A percentile compares a stretch with the other conserved stretches of the same genome.
Conservation (phyloP, 169 alveolate genomes). For the Plasmodium vivax region DNA sequence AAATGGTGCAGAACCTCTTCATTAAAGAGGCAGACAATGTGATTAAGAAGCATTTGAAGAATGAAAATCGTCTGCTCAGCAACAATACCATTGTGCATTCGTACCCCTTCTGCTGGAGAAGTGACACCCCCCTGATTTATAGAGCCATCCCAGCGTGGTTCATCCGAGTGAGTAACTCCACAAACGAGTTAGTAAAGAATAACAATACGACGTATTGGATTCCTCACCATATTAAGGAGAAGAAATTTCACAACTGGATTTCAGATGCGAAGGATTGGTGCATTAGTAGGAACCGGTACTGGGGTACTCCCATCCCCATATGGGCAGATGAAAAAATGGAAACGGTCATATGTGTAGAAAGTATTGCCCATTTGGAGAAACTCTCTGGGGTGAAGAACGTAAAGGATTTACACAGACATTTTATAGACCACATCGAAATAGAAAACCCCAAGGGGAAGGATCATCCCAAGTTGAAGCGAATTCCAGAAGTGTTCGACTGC, state of each 20-base stretch:
- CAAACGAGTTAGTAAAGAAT: slow-evolving; percentile 91
- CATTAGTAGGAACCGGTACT: slow-evolving; percentile 96
- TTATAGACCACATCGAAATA: slow-evolving; percentile 96
- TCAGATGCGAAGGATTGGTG: slow-evolving; percentile 99
- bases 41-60: slow-evolving; percentile 91
- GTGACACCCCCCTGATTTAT: slow-evolving; percentile 99
- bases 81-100: slow-evolving; percentile 91
- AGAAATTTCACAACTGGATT: slow-evolving; percentile 99
- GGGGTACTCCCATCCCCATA: slow-evolving; percentile 99
- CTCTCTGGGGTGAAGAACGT: slow-evolving; percentile 82
- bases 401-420: slow-evolving; percentile 97
- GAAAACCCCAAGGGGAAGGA: slow-evolving; percentile 97
- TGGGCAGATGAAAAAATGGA: slow-evolving; percentile 97
- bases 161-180: slow-evolving; percentile 95
- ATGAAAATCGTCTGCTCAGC: slow-evolving; percentile 87
- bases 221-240: slow-evolving; percentile 96
- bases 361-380: slow-evolving; percentile 88
- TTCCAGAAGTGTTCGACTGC: slow-evolving; percentile 96
- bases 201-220: slow-evolving; percentile 96
- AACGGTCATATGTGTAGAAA: slow-evolving; percentile 96
- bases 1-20: slow-evolving; percentile 90
- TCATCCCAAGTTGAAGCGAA: slow-evolving; percentile 88
- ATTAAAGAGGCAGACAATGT: slow-evolving; percentile 97
- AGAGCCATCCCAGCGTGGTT: slow-evolving; percentile 99
- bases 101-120: slow-evolving; percentile 99